phyloP scores from a whole-genome alignment of 495 filamentous ascomycete species.

The Podospora pseudocomata region DNA sequence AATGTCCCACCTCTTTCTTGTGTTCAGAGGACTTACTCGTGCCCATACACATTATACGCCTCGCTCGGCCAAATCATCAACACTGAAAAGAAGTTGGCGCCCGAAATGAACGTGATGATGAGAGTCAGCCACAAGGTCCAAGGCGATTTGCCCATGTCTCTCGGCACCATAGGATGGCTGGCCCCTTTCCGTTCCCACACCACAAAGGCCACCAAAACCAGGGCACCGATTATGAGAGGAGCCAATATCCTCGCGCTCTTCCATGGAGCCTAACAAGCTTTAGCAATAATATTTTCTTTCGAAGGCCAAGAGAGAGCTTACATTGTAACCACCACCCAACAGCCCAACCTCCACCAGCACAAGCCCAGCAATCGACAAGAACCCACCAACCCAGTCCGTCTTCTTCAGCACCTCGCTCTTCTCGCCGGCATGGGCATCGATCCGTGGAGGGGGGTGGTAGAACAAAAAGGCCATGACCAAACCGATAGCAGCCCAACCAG shows the following conservation, averaged over 20 bases:
- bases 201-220: slow-evolving; percentile 54
- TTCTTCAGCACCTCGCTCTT: slow-evolving; percentile 50
- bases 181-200: slow-evolving; percentile 62
- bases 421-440: slow-evolving; percentile 49
- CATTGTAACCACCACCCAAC: slow-evolving; percentile 65
- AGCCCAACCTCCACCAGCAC: slow-evolving; percentile 63
- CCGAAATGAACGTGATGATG: slow-evolving; percentile 69
- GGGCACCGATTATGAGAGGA: slow-evolving; percentile 58
- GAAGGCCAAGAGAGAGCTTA: slow-evolving; percentile 7
- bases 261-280: slow-evolving; percentile 32
- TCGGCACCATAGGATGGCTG: slow-evolving; percentile 64
- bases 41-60: slow-evolving; percentile 70
- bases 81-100: slow-evolving; percentile 72
- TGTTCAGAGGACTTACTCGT: slow-evolving; percentile 41
- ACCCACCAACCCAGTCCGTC: slow-evolving; percentile 65
- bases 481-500: slow-evolving; percentile 59
- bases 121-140: slow-evolving; percentile 61
- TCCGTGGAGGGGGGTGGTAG: slow-evolving; percentile 63
- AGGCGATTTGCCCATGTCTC: slow-evolving; percentile 58
- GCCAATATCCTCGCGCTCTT: slow-evolving; percentile 37
- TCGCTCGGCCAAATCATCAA: slow-evolving; percentile 72
- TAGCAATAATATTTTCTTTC: neutral
- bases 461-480: slow-evolving; percentile 59
- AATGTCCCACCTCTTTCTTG: too few relatives aligned
- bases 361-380: slow-evolving; percentile 62